Percentiles rank a stretch among this genome's conserved stretches.
These are phyloP conservation scores for Phalaenopsis equestris DNA, from an alignment of 106 monocot genomes.

Conservation along the genomic window DNA sequence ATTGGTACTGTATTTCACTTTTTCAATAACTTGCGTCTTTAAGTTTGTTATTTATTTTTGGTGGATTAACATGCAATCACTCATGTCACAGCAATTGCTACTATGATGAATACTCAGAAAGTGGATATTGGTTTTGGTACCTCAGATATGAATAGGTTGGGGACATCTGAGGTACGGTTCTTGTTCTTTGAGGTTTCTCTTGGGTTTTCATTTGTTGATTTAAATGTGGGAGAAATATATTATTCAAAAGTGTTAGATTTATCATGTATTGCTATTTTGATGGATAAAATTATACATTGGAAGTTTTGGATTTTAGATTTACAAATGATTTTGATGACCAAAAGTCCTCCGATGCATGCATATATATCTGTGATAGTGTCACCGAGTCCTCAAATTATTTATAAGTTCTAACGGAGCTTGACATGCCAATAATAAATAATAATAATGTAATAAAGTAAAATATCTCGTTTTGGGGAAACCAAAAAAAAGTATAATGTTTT, in stretches of 20 bases:
- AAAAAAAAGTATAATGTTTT: no score
- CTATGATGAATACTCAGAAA: slow-evolving; percentile 25
- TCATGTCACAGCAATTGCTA: slow-evolving; percentile 41
- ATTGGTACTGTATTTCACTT: no score
- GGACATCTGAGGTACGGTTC: slow-evolving; percentile 25
- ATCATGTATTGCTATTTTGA: not conserved
- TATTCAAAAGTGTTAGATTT: not conserved
- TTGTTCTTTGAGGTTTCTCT: not conserved
- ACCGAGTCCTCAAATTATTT: not conserved
- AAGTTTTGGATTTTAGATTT: not conserved
- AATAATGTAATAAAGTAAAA: no score
- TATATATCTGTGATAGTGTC: not conserved
- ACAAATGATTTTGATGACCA: not conserved
- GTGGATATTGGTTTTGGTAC: slow-evolving; percentile 18
- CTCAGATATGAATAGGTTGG: slow-evolving; percentile 9
- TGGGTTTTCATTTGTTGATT: not conserved
- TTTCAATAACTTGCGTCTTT: not conserved
- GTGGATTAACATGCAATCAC: not conserved
- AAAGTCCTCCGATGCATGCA: not conserved
- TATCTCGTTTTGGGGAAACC: no score
- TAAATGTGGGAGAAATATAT: not conserved
- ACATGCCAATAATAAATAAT: no score
- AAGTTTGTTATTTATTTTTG: not conserved
- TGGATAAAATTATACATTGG: not conserved
- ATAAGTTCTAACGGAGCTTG: no score